These are phyloP conservation scores for Diaporthe sp. DNA, from an alignment of 2,329 filamentous ascomycete genomes.

Conservation along the genomic window DNA sequence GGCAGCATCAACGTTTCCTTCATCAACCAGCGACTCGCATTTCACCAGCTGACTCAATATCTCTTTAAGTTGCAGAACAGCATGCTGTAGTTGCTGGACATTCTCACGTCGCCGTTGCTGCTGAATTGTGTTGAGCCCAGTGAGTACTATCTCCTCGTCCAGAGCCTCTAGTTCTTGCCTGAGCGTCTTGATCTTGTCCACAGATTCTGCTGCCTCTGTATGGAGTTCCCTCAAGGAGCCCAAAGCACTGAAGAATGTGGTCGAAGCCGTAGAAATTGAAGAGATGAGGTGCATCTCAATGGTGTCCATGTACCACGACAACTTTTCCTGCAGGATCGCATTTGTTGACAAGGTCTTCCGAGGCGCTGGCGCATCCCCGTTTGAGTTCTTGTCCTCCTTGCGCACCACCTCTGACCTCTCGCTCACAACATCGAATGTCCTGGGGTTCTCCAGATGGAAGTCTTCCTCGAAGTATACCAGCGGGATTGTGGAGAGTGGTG, in stretches of 20 bases:
- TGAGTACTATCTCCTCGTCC: constrained; percentile 88
- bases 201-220: constrained; percentile 91
- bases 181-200: constrained; percentile 85
- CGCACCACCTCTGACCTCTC: constrained; percentile 97
- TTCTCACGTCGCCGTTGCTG: constrained; percentile 88
- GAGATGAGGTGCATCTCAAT: constrained; percentile 97
- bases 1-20: constrained; percentile 85
- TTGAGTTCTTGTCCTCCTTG: constrained; percentile 69
- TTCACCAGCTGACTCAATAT: constrained; percentile 81
- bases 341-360: constrained; percentile 95
- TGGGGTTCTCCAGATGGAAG: constrained; percentile 95
- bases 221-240: constrained; percentile 93
- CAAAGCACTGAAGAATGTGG: constrained; percentile 94
- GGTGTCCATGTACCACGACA: constrained; percentile 99
- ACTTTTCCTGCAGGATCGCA: constrained; percentile 96
- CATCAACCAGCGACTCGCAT: constrained; percentile 87
- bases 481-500: constrained; percentile 92
- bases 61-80: constrained; percentile 84
- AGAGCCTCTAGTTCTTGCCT: constrained; percentile 84
- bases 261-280: constrained; percentile 94
- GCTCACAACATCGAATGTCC: constrained; percentile 96
- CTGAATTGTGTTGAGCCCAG: constrained; percentile 87
- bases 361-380: constrained; percentile 71
- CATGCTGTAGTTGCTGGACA: constrained; percentile 83
- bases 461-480: constrained; percentile 94